Evolutionary conservation across 2,329 filamentous ascomycete species (phyloP).

Genomic region (Gremmenia infestans): DNA sequence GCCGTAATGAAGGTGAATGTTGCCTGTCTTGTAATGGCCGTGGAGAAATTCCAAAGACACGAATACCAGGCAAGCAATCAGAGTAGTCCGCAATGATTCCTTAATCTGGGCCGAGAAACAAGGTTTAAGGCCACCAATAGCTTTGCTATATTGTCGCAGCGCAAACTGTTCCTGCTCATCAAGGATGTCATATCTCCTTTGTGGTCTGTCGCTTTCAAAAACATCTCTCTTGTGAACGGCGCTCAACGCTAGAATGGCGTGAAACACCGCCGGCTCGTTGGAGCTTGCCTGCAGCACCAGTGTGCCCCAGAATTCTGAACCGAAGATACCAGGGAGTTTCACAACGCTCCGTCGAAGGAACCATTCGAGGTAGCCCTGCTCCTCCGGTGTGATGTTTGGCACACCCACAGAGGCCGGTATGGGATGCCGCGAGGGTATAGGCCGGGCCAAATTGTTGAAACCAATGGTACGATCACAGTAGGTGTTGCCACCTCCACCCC

Average conservation of each 20-base stretch:
- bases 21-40: slow-evolving; percentile 16
- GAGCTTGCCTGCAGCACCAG: slow-evolving; percentile 34
- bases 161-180: slow-evolving; percentile 32
- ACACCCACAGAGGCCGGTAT: neutral
- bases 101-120: slow-evolving; percentile 32
- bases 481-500: slow-evolving; percentile 5
- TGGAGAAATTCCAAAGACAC: slow-evolving; percentile 19
- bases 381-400: slow-evolving; percentile 20
- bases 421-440: neutral
- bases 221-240: slow-evolving; percentile 34
- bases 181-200: slow-evolving; percentile 13
- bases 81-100: slow-evolving; percentile 14
- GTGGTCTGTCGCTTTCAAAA: slow-evolving; percentile 19
- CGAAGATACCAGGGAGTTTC: slow-evolving; percentile 34
- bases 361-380: slow-evolving; percentile 36
- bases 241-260: slow-evolving; percentile 36
- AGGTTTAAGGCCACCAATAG: slow-evolving; percentile 38
- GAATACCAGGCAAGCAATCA: slow-evolving; percentile 24
- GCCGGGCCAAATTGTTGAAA: neutral
- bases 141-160: slow-evolving; percentile 46
- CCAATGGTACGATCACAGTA: too few species aligned
- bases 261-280: slow-evolving; percentile 31
- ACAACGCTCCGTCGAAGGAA: slow-evolving; percentile 43
- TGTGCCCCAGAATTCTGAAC: slow-evolving; percentile 33
- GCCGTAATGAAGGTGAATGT: slow-evolving; percentile 21